A percentile compares a stretch with the other conserved stretches of the same genome.
Evolutionary conservation across 257 asterid genomes (phyloP).

Genomic region (Solanum rostratum): DNA sequence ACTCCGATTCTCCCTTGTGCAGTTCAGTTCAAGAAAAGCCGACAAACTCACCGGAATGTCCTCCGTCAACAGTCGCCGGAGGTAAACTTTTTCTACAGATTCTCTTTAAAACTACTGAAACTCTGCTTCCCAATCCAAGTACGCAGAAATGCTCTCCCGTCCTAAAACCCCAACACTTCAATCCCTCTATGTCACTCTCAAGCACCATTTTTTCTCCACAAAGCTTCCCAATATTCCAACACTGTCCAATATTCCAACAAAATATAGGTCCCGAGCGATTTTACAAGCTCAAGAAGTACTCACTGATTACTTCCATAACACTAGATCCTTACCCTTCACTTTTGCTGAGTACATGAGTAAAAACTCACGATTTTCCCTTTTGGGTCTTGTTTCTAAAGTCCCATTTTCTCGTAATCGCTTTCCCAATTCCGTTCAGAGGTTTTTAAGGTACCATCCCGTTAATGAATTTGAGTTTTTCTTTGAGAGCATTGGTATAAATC

Average conservation of each 20-base stretch:
- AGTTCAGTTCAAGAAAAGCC: not conserved
- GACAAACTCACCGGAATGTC: not conserved
- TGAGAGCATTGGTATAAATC: conserved; percentile 49
- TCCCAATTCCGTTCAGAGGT: conserved; percentile 22
- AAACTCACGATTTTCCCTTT: conserved; percentile 36
- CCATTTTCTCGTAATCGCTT: conserved; percentile 24
- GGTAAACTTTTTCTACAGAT: not conserved
- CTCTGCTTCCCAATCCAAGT: not conserved
- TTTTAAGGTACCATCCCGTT: conserved; percentile 60
- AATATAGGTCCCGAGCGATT: conserved; percentile 32
- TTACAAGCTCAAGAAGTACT: conserved; percentile 38
- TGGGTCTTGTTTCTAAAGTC: conserved; percentile 20
- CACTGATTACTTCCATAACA: conserved; percentile 48
- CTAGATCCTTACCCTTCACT: conserved; percentile 45
- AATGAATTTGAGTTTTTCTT: conserved; percentile 50
- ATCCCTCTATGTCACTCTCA: conserved; percentile 9
- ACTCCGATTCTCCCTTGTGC: not conserved
- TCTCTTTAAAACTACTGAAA: not conserved
- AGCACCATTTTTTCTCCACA: conserved; percentile 16
- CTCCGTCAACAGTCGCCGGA: not conserved
- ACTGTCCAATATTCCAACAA: conserved; percentile 38
- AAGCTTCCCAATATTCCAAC: conserved; percentile 5
- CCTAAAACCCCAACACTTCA: conserved; percentile 6
- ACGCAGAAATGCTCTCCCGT: not conserved
- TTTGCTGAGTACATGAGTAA: conserved; percentile 47